Percentiles rank a stretch among this genome's conserved stretches.
Conservation (phyloP, 768 basidiomycete species). For the Gelatoporia subvermispora region DNA sequence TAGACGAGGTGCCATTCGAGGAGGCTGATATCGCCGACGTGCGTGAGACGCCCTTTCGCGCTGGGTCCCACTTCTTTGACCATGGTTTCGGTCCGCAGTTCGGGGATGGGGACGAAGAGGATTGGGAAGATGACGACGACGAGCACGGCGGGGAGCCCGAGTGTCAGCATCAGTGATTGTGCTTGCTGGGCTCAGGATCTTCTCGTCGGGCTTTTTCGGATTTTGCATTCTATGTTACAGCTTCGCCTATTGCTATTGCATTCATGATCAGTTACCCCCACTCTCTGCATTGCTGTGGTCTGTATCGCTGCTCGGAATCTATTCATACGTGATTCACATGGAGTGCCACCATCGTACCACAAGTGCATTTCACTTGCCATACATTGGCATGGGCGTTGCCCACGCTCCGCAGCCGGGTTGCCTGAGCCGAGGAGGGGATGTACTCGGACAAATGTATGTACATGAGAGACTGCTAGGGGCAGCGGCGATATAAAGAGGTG, state of each 20-base stretch:
- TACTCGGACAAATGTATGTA: too few relatives aligned
- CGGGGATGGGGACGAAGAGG: slow-evolving; percentile 59
- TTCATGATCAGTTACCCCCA: too few relatives aligned
- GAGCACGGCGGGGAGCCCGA: slow-evolving; percentile 31
- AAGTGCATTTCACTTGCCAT: too few relatives aligned
- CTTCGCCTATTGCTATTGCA: slow-evolving; percentile 3
- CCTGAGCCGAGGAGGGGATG: too few relatives aligned
- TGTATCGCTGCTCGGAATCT: too few relatives aligned
- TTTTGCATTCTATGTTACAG: slow-evolving; percentile 2
- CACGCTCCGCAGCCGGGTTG: too few relatives aligned
- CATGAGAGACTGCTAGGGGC: neutral
- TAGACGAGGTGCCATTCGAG: slow-evolving; percentile 69
- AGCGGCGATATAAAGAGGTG: neutral
- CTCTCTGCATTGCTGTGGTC: too few relatives aligned
- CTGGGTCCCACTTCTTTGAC: slow-evolving; percentile 75
- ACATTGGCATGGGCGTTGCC: too few relatives aligned
- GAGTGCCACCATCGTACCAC: too few relatives aligned
- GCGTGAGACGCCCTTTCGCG: slow-evolving; percentile 74
- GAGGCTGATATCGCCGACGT: slow-evolving; percentile 78
- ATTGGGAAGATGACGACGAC: slow-evolving; percentile 67
- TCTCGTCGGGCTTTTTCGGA: neutral
- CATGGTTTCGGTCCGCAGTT: slow-evolving; percentile 65
- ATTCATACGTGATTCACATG: too few relatives aligned
- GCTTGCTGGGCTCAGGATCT: too few relatives aligned
- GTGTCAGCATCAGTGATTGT: slow-evolving; percentile 9